phyloP scores from a whole-genome alignment of 805 yeast genomes.

The Kuraishia piskuri region DNA sequence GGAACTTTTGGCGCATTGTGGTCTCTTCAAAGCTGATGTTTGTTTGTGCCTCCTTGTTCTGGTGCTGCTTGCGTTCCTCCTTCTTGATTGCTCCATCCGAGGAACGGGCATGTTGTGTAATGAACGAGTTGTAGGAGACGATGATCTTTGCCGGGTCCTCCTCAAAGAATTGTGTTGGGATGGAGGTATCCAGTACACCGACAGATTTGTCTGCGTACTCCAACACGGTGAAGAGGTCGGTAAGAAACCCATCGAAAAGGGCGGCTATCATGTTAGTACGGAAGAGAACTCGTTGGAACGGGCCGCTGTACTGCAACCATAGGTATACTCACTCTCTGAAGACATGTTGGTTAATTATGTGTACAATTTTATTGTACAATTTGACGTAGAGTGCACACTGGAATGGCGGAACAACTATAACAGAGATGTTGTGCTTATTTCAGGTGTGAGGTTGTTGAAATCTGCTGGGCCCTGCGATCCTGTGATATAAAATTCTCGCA shows the following conservation, averaged over 20 bases:
- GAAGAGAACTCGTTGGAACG: too few species aligned
- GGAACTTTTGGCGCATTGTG: slow-evolving; percentile 34
- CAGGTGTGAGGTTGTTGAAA: too few species aligned
- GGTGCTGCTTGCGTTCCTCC: background rate
- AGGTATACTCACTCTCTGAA: too few species aligned
- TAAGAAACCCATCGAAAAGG: slow-evolving; percentile 8
- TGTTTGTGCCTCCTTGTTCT: slow-evolving; percentile 8
- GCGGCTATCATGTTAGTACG: background rate
- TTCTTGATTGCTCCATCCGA: background rate
- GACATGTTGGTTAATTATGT: too few species aligned
- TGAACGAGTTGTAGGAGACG: slow-evolving; percentile 23
- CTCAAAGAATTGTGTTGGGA: slow-evolving; percentile 43
- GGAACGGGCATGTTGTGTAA: background rate
- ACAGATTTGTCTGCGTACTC: background rate
- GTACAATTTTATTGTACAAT: too few species aligned
- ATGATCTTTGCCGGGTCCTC: slow-evolving; percentile 32
- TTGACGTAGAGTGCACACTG: too few species aligned
- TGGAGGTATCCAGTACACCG: slow-evolving; percentile 4
- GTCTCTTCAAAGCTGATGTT: slow-evolving; percentile 15
- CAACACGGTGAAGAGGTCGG: slow-evolving; percentile 7
- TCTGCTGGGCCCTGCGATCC: too few species aligned
- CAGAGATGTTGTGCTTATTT: too few species aligned
- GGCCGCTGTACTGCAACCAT: too few species aligned
- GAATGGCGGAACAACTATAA: too few species aligned
- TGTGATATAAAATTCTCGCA: too few species aligned